Percentiles rank a stretch among this genome's conserved stretches.
These are phyloP conservation scores for Diplotaxis tenuifolia DNA, from an alignment of 345 rosid genomes.

Conservation along the genomic window DNA sequence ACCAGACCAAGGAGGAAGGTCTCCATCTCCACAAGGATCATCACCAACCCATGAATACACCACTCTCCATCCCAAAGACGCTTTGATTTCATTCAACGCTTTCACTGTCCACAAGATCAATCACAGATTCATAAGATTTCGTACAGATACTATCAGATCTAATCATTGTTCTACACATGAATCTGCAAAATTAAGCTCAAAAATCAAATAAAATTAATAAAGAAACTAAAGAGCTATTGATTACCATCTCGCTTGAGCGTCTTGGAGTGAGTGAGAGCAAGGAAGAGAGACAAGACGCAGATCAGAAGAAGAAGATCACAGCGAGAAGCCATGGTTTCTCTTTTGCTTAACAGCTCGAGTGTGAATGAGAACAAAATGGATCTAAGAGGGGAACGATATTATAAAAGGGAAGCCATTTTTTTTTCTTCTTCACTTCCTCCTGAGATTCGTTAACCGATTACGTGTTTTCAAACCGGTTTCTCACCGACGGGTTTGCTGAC, in stretches of 20 bases:
- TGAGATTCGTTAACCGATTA: slow-evolving; percentile 18
- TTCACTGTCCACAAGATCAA: slow-evolving; percentile 51
- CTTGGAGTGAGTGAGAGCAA: slow-evolving; percentile 28
- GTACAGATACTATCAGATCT: slow-evolving; percentile 35
- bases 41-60: slow-evolving; percentile 98
- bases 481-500: slow-evolving; percentile 38
- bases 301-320: slow-evolving; percentile 31
- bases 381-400: not conserved
- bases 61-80: slow-evolving; percentile 97
- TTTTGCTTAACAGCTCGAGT: slow-evolving; percentile 13
- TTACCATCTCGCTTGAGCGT: slow-evolving; percentile 41
- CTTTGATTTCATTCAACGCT: slow-evolving; percentile 95
- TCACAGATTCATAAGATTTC: no score
- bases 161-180: slow-evolving; percentile 9
- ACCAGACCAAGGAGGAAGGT: slow-evolving; percentile 91
- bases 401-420: not conserved
- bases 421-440: not conserved
- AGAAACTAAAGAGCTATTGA: no score
- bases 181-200: not conserved
- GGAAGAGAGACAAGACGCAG: slow-evolving; percentile 13
- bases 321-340: slow-evolving; percentile 30
- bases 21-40: slow-evolving; percentile 95
- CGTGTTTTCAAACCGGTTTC: slow-evolving; percentile 3
- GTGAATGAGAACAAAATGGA: not conserved
- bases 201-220: slow-evolving; percentile 12